These are phyloP conservation scores for Cyclotella sp. DNA, from an alignment of 108 stramenopile species.

Conservation along the genomic window DNA sequence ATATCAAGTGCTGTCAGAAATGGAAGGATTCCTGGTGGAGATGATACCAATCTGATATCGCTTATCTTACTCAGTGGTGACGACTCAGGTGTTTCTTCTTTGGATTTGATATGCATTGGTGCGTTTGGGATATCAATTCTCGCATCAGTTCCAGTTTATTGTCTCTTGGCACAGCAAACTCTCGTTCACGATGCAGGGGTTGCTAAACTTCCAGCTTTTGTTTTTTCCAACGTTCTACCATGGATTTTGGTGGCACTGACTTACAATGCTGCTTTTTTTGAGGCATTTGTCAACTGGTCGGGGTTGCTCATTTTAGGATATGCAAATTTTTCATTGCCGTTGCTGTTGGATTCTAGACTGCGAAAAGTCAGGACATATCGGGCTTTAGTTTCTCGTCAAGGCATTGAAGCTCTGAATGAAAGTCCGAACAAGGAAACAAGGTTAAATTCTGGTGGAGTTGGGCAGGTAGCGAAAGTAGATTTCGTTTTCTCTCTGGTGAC, in stretches of 20 bases:
- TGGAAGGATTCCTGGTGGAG: slow-evolving; percentile 33
- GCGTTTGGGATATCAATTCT: slow-evolving; percentile 32
- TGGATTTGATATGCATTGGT: slow-evolving; percentile 37
- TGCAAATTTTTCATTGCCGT: slow-evolving; percentile 41
- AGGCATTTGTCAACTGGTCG: slow-evolving; percentile 49
- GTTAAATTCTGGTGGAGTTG: background rate
- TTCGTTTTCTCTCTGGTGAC: slow-evolving; percentile 7
- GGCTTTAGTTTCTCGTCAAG: background rate
- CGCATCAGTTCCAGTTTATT: slow-evolving; percentile 43
- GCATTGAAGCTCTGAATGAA: background rate
- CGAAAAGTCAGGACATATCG: slow-evolving; percentile 25
- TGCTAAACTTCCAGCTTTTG: slow-evolving; percentile 22
- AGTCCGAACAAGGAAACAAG: slow-evolving; percentile 7
- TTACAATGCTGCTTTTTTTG: slow-evolving; percentile 48
- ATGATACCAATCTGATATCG: slow-evolving; percentile 44
- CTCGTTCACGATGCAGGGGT: slow-evolving; percentile 43
- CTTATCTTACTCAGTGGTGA: slow-evolving; percentile 35
- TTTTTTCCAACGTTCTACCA: slow-evolving; percentile 40
- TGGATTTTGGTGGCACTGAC: slow-evolving; percentile 49
- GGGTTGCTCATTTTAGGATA: slow-evolving; percentile 44
- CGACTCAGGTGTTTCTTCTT: slow-evolving; percentile 11
- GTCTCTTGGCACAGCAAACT: slow-evolving; percentile 46
- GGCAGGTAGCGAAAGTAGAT: background rate
- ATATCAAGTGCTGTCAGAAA: slow-evolving; percentile 40
- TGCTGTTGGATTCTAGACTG: slow-evolving; percentile 38